Percentiles rank a stretch among this genome's conserved stretches.
These are phyloP conservation scores for Myrmaecium sp. DNA, from an alignment of 2,329 filamentous ascomycete species.

Conservation along the genomic window DNA sequence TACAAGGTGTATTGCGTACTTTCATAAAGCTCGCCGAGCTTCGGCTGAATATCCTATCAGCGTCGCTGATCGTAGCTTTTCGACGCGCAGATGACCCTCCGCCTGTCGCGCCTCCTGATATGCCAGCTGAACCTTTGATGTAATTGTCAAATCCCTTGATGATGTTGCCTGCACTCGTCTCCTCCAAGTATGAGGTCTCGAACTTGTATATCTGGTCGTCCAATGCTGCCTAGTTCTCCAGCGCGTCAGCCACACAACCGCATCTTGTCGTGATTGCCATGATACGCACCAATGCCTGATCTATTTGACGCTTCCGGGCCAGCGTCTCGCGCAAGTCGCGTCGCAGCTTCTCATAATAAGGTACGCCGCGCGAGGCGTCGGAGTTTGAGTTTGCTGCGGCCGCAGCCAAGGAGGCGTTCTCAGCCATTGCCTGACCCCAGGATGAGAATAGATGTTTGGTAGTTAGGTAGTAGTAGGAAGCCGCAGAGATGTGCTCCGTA, in stretches of 20 bases:
- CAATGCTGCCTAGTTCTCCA: slow-evolving; percentile 30
- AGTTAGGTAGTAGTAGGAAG: background rate
- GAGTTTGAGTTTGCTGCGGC: slow-evolving; percentile 16
- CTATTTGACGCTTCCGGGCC: slow-evolving; percentile 45
- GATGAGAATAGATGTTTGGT: too few species aligned
- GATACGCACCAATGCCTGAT: slow-evolving; percentile 38
- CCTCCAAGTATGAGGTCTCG: slow-evolving; percentile 80
- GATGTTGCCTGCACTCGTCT: slow-evolving; percentile 73
- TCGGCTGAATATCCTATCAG: slow-evolving; percentile 52
- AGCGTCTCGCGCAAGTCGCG: slow-evolving; percentile 50
- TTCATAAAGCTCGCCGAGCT: slow-evolving; percentile 23
- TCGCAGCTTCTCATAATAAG: slow-evolving; percentile 59
- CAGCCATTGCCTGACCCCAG: slow-evolving; percentile 28
- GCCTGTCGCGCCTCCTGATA: slow-evolving; percentile 36
- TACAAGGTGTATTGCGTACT: slow-evolving; percentile 11
- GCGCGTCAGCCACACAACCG: background rate
- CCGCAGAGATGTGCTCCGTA: too few species aligned
- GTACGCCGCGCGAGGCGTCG: slow-evolving; percentile 33
- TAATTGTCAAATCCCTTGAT: slow-evolving; percentile 97
- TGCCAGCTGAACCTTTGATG: slow-evolving; percentile 64
- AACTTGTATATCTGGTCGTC: slow-evolving; percentile 75
- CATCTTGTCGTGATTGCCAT: background rate
- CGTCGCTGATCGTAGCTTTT: slow-evolving; percentile 44
- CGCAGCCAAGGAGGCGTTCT: slow-evolving; percentile 26
- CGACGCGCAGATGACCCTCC: slow-evolving; percentile 35